Evolutionary conservation across 768 basidiomycete genomes (phyloP).

Genomic region (Lanmaoa pseudosensibilis): DNA sequence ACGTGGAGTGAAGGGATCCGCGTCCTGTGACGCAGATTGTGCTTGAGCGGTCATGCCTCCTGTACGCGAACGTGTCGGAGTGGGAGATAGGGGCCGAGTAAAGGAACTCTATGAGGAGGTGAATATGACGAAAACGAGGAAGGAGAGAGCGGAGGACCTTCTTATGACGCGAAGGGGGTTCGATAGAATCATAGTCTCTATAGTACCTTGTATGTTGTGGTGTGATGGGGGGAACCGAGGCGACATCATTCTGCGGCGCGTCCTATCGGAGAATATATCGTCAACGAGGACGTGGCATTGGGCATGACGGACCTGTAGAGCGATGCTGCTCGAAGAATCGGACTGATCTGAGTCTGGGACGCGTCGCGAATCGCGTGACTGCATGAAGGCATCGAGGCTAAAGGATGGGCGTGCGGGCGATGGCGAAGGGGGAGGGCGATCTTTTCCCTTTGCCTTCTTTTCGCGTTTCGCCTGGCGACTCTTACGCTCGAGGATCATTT

Average conservation of each 20-base stretch:
- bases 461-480: conserved; percentile 54
- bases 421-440: conserved; percentile 53
- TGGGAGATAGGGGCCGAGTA: conserved; percentile 46
- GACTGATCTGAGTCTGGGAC: conserved; percentile 33
- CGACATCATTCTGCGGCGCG: conserved; percentile 28
- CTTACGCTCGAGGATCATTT: conserved; percentile 72
- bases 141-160: conserved; percentile 19
- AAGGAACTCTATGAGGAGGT: conserved; percentile 19
- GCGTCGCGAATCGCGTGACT: conserved; percentile 56
- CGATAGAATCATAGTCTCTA: conserved; percentile 40
- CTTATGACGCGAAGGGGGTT: conserved; percentile 33
- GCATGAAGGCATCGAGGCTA: conserved; percentile 50
- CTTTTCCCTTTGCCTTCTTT: conserved; percentile 47
- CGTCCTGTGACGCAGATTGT: conserved; percentile 34
- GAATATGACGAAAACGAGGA: not conserved
- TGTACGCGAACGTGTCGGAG: conserved; percentile 38
- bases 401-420: conserved; percentile 47
- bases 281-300: conserved; percentile 18
- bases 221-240: conserved; percentile 45
- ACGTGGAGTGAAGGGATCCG: conserved; percentile 53
- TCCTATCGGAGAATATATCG: conserved; percentile 24
- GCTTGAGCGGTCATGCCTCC: conserved; percentile 31
- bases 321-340: conserved; percentile 30
- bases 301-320: conserved; percentile 42
- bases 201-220: conserved; percentile 65